Conservation (phyloP, 2,329 filamentous ascomycete genomes). For the Cladophialophora bantiana region DNA sequence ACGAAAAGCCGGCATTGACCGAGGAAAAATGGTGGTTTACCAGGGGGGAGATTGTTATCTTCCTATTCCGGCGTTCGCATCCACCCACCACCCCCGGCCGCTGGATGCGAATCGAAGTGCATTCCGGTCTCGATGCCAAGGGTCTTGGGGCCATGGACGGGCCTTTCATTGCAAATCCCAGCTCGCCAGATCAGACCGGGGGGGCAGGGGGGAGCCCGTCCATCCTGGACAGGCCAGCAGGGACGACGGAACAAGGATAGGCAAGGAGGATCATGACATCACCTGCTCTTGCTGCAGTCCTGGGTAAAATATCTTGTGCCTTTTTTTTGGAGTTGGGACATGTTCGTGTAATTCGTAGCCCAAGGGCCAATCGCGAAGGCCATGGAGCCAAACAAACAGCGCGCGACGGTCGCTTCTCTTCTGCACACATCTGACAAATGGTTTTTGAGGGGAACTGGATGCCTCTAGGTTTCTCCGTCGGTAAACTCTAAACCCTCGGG, state of each 20-base stretch:
- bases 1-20: slow-evolving; percentile 15
- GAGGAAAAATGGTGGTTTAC: background rate
- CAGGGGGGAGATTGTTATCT: slow-evolving; percentile 15
- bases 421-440: slow-evolving; percentile 24
- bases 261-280: background rate
- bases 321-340: background rate
- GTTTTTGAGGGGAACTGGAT: background rate
- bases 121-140: slow-evolving; percentile 4
- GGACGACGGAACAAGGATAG: background rate
- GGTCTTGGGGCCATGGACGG: too few species aligned
- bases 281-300: background rate
- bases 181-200: background rate
- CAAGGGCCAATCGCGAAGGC: background rate
- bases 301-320: background rate
- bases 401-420: background rate
- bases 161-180: background rate
- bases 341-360: slow-evolving; percentile 2
- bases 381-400: background rate
- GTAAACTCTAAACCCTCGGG: slow-evolving; percentile 7
- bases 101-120: background rate
- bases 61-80: slow-evolving; percentile 16
- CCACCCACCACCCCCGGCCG: background rate
- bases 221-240: background rate
- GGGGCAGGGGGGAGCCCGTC: background rate
- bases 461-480: slow-evolving; percentile 23